phyloP scores from a whole-genome alignment of 2,329 filamentous ascomycete genomes.

The Xylaria digitata region DNA sequence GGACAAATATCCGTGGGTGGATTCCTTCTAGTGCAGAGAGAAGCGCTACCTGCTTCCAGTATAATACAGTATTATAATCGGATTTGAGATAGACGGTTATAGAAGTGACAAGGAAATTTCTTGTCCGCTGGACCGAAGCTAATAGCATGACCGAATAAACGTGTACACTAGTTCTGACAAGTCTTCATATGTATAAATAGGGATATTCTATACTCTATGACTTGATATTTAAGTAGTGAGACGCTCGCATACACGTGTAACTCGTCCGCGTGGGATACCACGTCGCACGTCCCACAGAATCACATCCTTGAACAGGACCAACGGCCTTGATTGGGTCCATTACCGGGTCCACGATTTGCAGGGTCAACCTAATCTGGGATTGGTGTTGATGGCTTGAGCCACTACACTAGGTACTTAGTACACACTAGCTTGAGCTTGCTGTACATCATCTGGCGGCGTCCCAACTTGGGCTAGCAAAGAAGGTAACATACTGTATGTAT shows the following conservation, averaged over 20 bases:
- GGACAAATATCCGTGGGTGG: not conserved
- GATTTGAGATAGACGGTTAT: not conserved
- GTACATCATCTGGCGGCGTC: slow-evolving; percentile 28
- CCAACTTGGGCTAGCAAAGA: slow-evolving; percentile 8
- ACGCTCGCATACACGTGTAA: slow-evolving; percentile 21
- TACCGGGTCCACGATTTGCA: slow-evolving; percentile 9
- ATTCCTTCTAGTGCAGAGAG: not conserved
- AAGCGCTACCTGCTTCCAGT: no score
- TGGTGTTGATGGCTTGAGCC: slow-evolving; percentile 7
- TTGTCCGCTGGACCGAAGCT: slow-evolving; percentile 19
- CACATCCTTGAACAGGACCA: not conserved
- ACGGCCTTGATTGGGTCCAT: not conserved
- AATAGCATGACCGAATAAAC: slow-evolving; percentile 5
- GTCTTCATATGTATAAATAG: not conserved
- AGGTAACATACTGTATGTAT: not conserved
- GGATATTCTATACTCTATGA: not conserved
- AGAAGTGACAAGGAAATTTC: not conserved
- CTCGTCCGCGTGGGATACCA: slow-evolving; percentile 28
- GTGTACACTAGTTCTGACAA: not conserved
- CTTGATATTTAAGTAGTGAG: not conserved
- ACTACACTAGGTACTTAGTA: no score
- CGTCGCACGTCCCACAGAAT: slow-evolving; percentile 22
- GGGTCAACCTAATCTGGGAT: slow-evolving; percentile 8
- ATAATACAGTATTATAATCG: not conserved
- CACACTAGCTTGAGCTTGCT: slow-evolving; percentile 4